These are phyloP conservation scores for Ophiocordyceps polyrhachis-furcata DNA, from an alignment of 2,329 filamentous ascomycete species.

Conservation along the genomic window DNA sequence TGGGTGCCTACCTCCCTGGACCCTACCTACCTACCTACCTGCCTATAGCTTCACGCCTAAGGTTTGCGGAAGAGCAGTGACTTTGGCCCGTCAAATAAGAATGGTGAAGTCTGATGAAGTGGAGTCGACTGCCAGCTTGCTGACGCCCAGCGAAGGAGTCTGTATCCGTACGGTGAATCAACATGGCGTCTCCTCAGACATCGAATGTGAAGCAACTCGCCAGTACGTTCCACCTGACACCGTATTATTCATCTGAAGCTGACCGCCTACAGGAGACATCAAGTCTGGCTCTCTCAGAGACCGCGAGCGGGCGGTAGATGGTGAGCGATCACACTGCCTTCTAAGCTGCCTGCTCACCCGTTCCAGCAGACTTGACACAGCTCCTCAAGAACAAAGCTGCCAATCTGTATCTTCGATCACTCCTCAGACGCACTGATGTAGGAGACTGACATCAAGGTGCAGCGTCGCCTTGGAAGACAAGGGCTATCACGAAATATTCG, in stretches of 20 bases:
- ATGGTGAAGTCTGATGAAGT: not conserved
- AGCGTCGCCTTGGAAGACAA: constrained; percentile 45
- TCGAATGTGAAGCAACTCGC: constrained; percentile 16
- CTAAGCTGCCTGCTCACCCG: not conserved
- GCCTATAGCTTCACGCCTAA: too few species aligned
- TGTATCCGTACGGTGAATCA: not conserved
- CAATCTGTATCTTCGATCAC: constrained; percentile 14
- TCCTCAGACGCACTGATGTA: not conserved
- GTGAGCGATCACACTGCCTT: constrained; percentile 8
- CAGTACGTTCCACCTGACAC: constrained; percentile 7
- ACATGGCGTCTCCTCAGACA: constrained; percentile 15
- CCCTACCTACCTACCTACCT: too few species aligned
- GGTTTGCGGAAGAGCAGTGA: too few species aligned
- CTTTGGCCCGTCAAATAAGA: too few species aligned
- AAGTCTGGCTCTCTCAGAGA: constrained; percentile 17
- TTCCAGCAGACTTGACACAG: constrained; percentile 15
- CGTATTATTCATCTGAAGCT: not conserved
- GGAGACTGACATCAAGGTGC: not conserved
- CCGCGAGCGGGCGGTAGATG: constrained; percentile 21
- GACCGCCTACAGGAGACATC: constrained; percentile 12
- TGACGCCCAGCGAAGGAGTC: not conserved
- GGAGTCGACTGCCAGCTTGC: not conserved
- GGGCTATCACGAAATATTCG: constrained; percentile 64
- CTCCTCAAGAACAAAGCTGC: constrained; percentile 19
- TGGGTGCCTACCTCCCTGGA: too few species aligned